These are phyloP conservation scores for Solanum rostratum DNA, from an alignment of 257 asterid genomes.

Conservation along the genomic window DNA sequence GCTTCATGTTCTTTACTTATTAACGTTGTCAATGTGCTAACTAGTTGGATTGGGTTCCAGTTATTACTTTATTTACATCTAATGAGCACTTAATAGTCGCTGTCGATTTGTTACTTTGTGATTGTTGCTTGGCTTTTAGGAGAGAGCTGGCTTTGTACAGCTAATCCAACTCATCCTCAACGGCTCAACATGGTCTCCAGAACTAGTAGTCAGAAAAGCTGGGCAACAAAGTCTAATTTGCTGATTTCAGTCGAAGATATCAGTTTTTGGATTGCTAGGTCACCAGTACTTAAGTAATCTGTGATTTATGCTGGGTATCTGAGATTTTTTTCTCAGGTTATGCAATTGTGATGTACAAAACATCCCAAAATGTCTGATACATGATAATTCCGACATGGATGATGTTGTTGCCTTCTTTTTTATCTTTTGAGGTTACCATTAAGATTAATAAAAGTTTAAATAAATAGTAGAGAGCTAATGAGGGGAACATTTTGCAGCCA, in stretches of 20 bases:
- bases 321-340: background rate
- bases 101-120: background rate
- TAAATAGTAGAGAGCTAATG: conserved; percentile 6
- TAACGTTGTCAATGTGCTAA: background rate
- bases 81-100: background rate
- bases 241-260: background rate
- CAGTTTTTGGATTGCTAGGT: background rate
- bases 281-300: background rate
- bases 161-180: background rate
- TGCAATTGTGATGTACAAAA: background rate
- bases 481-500: conserved; percentile 45
- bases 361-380: background rate
- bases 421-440: background rate
- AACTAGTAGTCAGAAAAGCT: background rate
- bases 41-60: background rate
- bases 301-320: background rate
- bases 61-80: background rate
- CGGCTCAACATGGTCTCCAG: background rate
- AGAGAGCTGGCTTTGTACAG: background rate
- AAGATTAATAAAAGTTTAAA: background rate
- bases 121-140: background rate
- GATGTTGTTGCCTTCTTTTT: background rate
- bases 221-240: background rate
- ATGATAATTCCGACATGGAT: background rate
- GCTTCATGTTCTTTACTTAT: background rate